Conservation (phyloP, 163 green algal species). For the Scenedesmus sp. region DNA sequence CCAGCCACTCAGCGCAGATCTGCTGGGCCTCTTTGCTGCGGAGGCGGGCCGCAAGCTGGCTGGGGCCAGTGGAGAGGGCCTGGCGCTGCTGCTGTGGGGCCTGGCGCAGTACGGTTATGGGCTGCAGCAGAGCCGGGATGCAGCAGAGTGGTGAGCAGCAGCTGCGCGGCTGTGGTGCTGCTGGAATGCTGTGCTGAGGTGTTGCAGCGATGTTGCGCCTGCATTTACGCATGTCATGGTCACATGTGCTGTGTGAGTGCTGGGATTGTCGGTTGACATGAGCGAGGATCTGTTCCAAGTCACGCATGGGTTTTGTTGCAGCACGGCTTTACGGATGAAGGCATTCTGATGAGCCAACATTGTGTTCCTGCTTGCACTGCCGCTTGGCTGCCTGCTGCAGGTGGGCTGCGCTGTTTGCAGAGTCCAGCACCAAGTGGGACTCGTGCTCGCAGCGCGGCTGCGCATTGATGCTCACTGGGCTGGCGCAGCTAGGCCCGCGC, state of each 20-base stretch:
- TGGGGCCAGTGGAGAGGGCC: constrained; percentile 52
- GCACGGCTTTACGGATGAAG: too few species aligned
- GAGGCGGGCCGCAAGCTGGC: constrained; percentile 43
- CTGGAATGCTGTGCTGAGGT: neutral
- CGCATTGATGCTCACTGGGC: constrained; percentile 24
- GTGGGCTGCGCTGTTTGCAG: constrained; percentile 32
- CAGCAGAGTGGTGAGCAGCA: constrained; percentile 2
- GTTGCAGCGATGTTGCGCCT: neutral
- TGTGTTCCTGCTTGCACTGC: neutral
- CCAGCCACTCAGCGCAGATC: constrained; percentile 47
- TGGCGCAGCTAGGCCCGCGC: constrained; percentile 21
- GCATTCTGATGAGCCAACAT: neutral
- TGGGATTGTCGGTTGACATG: too few species aligned
- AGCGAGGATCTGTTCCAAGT: too few species aligned
- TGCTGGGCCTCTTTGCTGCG: constrained; percentile 16
- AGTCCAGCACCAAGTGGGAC: constrained; percentile 42
- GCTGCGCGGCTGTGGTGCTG: neutral
- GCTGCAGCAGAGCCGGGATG: constrained; percentile 1
- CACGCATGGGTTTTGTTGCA: too few species aligned
- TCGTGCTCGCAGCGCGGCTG: constrained; percentile 1
- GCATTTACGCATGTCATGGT: neutral
- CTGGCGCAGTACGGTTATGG: constrained; percentile 54
- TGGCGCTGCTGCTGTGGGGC: constrained; percentile 61
- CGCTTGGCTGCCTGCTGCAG: neutral
- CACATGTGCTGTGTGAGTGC: too few species aligned